Percentiles rank a stretch among this genome's conserved stretches.
These are phyloP conservation scores for Baorangia bicolor DNA, from an alignment of 768 basidiomycete genomes.

Conservation along the genomic window DNA sequence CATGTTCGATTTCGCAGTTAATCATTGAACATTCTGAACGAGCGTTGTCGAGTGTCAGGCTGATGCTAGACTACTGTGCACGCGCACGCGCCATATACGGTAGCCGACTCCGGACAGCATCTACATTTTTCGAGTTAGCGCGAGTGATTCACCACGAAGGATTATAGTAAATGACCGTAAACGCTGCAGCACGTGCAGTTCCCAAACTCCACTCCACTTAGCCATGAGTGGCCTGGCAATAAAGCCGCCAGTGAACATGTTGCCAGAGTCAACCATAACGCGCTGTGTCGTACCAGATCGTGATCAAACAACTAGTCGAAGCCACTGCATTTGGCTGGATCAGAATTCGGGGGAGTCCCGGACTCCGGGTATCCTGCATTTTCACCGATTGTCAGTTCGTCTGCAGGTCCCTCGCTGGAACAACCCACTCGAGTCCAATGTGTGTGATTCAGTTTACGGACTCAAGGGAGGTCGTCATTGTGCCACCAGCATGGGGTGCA, in stretches of 20 bases:
- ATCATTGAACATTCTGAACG: too few relatives aligned
- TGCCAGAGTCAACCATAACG: neutral
- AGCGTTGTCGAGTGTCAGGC: too few relatives aligned
- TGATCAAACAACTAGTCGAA: neutral
- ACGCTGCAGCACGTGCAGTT: neutral
- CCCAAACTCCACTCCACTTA: neutral
- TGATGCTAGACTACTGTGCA: too few relatives aligned
- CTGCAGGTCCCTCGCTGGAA: too few relatives aligned
- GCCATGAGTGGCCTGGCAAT: neutral
- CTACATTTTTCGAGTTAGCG: too few relatives aligned
- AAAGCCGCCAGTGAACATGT: neutral
- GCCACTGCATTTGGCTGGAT: neutral
- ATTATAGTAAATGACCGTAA: neutral
- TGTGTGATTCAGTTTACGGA: neutral
- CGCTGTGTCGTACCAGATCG: neutral
- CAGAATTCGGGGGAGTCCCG: neutral
- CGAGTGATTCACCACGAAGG: too few relatives aligned
- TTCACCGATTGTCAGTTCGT: neutral
- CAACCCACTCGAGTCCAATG: neutral
- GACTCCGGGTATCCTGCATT: neutral
- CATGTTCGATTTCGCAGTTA: too few relatives aligned
- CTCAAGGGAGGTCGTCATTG: neutral
- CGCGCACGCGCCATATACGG: too few relatives aligned
- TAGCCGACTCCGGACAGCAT: too few relatives aligned
- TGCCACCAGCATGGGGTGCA: neutral